Evolutionary conservation across 2,329 filamentous ascomycete genomes (phyloP), one percentile per base, ranked within the genome.

Genomic region (Cladorrhinum sp.): DNA sequence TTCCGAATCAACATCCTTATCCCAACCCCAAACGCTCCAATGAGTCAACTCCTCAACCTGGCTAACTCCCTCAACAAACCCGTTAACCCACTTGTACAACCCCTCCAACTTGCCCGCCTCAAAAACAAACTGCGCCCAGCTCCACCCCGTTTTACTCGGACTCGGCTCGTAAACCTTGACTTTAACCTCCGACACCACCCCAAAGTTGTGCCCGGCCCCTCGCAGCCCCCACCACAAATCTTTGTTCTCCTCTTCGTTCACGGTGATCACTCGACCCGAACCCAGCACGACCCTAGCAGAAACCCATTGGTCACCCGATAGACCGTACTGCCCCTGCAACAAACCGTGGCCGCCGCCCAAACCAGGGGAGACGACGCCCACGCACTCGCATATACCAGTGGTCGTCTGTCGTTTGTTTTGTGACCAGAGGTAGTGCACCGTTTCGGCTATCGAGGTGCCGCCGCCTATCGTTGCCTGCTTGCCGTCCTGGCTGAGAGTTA

Each of bases 51-150:
- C 33, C 16, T 21, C n/a, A n/a, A n/a, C n/a, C 36, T 36, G 50
- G 57, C 54, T 64, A 62, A 6, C 2, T 18, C 39, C 33, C 9
- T 30, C 18, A 23, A 62, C 21, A 55, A 59, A 54, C 26, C 51
- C 30, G 18, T 58, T 55, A 23, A 49, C 42, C 18, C 16, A 54
- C 51, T 54, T 53, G 26, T 62, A 64, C 8, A 64, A 30, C 5
- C 55, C 57, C 55, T 67, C 65, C 20, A 65, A 2, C 53, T 59
- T 36, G 1, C 52, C 54, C n/a, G 55, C 56, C 23, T 30, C 39
- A 30, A 67, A 67, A 2, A 42, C 50, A 14, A 63, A 58, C 2
- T n/a, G 21, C 26, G 58, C 50, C 14, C 50, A 61, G 14, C 52
- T 20, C 65, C 65, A 67, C 16, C 33, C n/a, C n/a, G 14, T 12